These are phyloP conservation scores for Eragrostis nindensis DNA, from an alignment of 176 grass and related monocot genomes.

Conservation along the genomic window DNA sequence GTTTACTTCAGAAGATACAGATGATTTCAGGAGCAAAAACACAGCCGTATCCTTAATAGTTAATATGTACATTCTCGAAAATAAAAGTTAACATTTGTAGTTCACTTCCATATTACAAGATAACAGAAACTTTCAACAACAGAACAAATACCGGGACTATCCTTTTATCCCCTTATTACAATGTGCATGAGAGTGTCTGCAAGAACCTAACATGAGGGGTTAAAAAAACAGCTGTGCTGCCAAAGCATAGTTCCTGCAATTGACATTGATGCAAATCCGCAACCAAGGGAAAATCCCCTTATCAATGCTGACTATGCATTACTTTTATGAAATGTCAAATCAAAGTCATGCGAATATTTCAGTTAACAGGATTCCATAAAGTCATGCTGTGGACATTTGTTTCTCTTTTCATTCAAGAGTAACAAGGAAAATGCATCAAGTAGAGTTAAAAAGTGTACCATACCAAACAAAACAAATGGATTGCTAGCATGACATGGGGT, in stretches of 20 bases:
- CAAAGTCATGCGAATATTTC: background rate
- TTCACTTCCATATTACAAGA: background rate
- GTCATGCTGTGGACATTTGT: background rate
- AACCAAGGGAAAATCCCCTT: too few relatives aligned
- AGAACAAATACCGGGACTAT: background rate
- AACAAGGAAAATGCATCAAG: background rate
- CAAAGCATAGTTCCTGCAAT: background rate
- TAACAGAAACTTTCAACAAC: conserved; percentile 7
- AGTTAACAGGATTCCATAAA: background rate
- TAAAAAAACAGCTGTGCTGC: background rate
- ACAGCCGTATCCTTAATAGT: background rate
- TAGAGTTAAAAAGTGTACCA: background rate
- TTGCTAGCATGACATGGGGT: background rate
- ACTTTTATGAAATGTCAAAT: conserved; percentile 1
- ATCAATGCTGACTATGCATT: too few relatives aligned
- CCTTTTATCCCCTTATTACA: background rate
- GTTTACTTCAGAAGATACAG: background rate
- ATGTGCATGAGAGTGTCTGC: background rate
- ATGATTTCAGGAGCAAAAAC: background rate
- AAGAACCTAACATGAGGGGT: background rate
- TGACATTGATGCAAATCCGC: background rate
- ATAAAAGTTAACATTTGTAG: too few relatives aligned
- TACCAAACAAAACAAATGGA: conserved; percentile 7
- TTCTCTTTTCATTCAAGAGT: conserved; percentile 6
- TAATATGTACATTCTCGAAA: too few relatives aligned